Percentiles rank a stretch among this genome's conserved stretches.
phyloP scores from a whole-genome alignment of 1,284 basidiomycete genomes.

The Fistulina hepatica region DNA sequence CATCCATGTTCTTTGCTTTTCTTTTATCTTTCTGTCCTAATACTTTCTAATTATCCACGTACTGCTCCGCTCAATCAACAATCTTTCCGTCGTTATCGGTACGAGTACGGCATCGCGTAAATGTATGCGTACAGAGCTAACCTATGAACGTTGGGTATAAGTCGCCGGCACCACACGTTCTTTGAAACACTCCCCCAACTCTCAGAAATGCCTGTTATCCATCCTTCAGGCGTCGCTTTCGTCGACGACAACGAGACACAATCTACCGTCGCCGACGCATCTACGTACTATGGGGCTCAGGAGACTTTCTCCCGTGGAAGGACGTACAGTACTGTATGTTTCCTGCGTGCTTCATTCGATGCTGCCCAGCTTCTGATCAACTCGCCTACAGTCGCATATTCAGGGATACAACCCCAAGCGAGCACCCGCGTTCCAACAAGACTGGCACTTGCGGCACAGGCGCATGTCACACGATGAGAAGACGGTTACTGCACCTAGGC shows the following conservation, averaged over 20 bases:
- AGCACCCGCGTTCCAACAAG: slow-evolving; percentile 60
- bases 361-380: slow-evolving; percentile 10
- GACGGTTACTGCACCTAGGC: slow-evolving; percentile 57
- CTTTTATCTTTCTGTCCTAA: too few species aligned
- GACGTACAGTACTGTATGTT: slow-evolving; percentile 81
- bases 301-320: slow-evolving; percentile 69
- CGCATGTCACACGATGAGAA: slow-evolving; percentile 83
- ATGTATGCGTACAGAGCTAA: too few species aligned
- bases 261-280: slow-evolving; percentile 56
- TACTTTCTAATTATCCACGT: too few species aligned
- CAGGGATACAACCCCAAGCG: slow-evolving; percentile 60
- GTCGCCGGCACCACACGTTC: too few species aligned
- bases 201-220: too few species aligned
- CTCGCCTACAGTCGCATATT: slow-evolving; percentile 39
- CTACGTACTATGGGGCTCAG: slow-evolving; percentile 73
- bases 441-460: slow-evolving; percentile 58
- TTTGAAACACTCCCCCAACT: too few species aligned
- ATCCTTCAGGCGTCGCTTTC: slow-evolving; percentile 56
- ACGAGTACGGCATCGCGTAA: too few species aligned
- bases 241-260: slow-evolving; percentile 48
- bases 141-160: too few species aligned
- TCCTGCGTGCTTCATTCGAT: slow-evolving; percentile 26
- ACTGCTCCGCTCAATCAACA: too few species aligned
- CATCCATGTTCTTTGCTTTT: too few species aligned
- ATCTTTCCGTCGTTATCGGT: too few species aligned